A percentile compares a stretch with the other conserved stretches of the same genome.
phyloP scores from a whole-genome alignment of 176 grass and related monocot species.

The maize (Zea mays) region Zm-B73-REFERENCE-NAM-5.0 NC_050101.1:155548501-155549000 shows the following conservation, averaged over 20 bases:
- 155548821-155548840: slow-evolving; percentile 58
- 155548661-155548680: slow-evolving; percentile 30
- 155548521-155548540: no score
- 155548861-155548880: slow-evolving; percentile 62
- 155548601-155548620: slow-evolving; percentile 34
- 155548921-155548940: slow-evolving; percentile 77
- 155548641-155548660: slow-evolving; percentile 37
- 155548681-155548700: slow-evolving; percentile 56
- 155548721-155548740: slow-evolving; percentile 33
- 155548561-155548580: background rate
- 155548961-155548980: slow-evolving; percentile 30
- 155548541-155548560: background rate
- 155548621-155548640: slow-evolving; percentile 42
- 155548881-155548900: slow-evolving; percentile 64
- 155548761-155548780: no score
- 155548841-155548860: slow-evolving; percentile 59
- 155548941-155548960: slow-evolving; percentile 82
- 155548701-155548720: slow-evolving; percentile 36
- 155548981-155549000: no score
- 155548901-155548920: slow-evolving; percentile 66
- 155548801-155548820: background rate
- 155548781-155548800: background rate
- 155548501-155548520: no score
- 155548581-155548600: background rate
- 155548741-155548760: slow-evolving; percentile 50